Base-by-base conservation (phyloP, 768 basidiomycete species). In the Boletus fagicola region DNA sequence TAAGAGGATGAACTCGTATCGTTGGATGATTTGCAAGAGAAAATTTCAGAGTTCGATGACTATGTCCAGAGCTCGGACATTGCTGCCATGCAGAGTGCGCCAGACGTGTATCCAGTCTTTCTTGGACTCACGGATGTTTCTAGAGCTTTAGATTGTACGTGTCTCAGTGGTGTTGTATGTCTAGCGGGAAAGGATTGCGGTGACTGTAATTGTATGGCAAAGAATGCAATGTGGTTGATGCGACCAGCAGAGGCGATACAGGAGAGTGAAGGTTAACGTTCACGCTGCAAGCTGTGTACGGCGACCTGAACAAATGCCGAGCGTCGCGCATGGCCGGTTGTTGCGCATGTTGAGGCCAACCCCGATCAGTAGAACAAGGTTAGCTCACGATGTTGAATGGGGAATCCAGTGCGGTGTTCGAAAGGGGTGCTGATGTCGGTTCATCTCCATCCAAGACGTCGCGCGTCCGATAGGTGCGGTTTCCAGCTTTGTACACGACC, bases 1-100 rank as follows among this genome's bases (percentile, higher is more conserved):
- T 45, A 71, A 93, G 95, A 96, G 92, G 96, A 98, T 61, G 95
- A 96, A 67, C 88, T 90, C 62, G 87, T 98, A 51, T 96, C 94
- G 3, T 80, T 88, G 60, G 93, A 96, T 62, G 94, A 97, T 22
- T 82, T 98, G 61, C 93, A 98, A 75, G 96, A 98, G 74, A 83
- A 90, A 79, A 79, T 97, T 59, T 78, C 77, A 6, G 93, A 90
- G 65, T 85, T 91, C 58, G 91, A 92, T 13, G 92, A 94, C 67
- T 89, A 85, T 68, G 84, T 96, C 61, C 94, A 97, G 81, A 94
- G 92, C 74, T 80, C 89, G 31, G 94, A 98, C 72, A 74, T 98
- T 61, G 87, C 89, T 62, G 94, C 93, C 60, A 95, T 95, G 93
- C 93, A 94, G 75, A 94, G 92, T 93, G 72, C 51, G 63, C 53